Evolutionary conservation across 306 rosid species (phyloP).

Genomic region (Alnus rubra): DNA sequence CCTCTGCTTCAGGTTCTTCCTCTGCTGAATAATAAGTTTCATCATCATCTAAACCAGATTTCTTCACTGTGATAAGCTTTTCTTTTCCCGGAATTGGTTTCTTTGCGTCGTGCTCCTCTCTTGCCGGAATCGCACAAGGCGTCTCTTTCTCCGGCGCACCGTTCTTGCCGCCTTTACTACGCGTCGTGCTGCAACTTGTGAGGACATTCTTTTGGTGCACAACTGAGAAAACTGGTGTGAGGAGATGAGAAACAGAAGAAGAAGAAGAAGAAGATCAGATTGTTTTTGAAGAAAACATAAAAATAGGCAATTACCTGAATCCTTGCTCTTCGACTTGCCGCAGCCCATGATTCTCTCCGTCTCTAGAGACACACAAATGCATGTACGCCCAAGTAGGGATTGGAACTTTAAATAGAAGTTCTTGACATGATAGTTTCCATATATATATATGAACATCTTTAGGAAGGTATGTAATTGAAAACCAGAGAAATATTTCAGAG

Average conservation of each 20-base stretch:
- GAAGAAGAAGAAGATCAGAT: too few species aligned
- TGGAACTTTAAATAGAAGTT: background rate
- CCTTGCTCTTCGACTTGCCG: constrained; percentile 8
- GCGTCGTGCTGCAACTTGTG: background rate
- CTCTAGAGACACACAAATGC: background rate
- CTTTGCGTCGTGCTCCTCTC: background rate
- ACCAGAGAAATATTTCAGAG: too few species aligned
- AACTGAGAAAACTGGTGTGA: background rate
- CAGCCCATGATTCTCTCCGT: background rate
- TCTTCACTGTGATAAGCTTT: background rate
- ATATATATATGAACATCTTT: too few species aligned
- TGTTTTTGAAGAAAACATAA: too few species aligned
- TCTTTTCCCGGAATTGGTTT: background rate
- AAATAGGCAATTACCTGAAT: background rate
- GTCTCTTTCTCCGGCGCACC: background rate
- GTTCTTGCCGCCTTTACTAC: background rate
- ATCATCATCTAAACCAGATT: background rate
- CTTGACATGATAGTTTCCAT: background rate
- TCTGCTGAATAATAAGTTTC: constrained; percentile 16
- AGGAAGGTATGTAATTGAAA: too few species aligned
- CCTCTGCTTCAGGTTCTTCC: background rate
- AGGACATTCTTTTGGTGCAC: background rate
- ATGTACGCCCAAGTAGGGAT: background rate
- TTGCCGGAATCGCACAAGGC: background rate
- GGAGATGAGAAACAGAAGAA: background rate